Evolutionary conservation across 2,329 filamentous ascomycete genomes (phyloP).

Genomic region (Nannizziopsis arthrosporioides): DNA sequence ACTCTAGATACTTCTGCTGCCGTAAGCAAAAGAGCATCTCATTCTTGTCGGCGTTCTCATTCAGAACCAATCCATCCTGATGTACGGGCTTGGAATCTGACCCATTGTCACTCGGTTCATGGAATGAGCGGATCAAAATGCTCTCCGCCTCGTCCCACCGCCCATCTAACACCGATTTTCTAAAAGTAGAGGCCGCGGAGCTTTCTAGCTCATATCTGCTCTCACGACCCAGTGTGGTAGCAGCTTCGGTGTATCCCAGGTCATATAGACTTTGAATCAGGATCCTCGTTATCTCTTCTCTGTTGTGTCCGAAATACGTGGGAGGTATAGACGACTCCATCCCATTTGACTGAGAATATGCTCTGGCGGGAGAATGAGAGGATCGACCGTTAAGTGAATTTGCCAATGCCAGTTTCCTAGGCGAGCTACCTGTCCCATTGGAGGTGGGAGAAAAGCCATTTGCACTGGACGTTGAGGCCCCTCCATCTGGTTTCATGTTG

Average conservation of each 20-base stretch:
- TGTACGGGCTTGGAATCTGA: constrained; percentile 16
- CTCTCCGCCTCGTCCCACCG: constrained; percentile 77
- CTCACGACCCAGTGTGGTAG: constrained; percentile 60
- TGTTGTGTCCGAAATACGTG: constrained; percentile 70
- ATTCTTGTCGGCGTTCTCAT: constrained; percentile 60
- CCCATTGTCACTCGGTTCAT: constrained; percentile 36
- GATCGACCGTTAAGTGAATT: constrained; percentile 47
- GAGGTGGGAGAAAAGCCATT: constrained; percentile 47
- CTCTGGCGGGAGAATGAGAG: constrained; percentile 26
- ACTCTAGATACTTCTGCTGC: constrained; percentile 88
- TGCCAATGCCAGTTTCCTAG: constrained; percentile 38
- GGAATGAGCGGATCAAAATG: constrained; percentile 51
- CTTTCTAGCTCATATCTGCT: constrained; percentile 84
- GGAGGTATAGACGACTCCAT: constrained; percentile 22
- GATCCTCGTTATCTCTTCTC: constrained; percentile 85
- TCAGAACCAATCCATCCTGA: constrained; percentile 56
- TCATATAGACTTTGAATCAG: constrained; percentile 84
- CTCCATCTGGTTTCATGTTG: constrained; percentile 54
- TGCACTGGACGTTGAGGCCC: constrained; percentile 33
- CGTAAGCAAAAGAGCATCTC: constrained; percentile 79
- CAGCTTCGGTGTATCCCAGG: constrained; percentile 72
- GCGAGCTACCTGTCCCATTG: constrained; percentile 43
- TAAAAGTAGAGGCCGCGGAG: constrained; percentile 72
- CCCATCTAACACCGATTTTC: constrained; percentile 66
- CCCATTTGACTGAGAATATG: constrained; percentile 31